Evolutionary conservation across 352 stramenopile genomes (phyloP).

Genomic region (Phytophthora pluvialis): DNA sequence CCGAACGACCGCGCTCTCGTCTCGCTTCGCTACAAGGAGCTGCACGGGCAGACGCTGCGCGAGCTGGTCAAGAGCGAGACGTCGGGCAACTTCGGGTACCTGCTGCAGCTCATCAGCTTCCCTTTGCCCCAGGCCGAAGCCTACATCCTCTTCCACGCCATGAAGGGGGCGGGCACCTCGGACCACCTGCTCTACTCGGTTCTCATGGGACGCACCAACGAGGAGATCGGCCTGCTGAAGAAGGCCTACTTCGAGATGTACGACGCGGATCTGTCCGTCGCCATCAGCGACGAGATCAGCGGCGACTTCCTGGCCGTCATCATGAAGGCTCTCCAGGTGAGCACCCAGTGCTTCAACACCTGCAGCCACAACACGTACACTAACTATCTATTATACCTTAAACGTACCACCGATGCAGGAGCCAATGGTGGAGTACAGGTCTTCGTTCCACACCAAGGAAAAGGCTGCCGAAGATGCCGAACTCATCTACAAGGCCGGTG

Average conservation of each 20-base stretch:
- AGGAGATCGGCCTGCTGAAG: conserved; percentile 59
- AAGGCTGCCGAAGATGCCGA: conserved; percentile 74
- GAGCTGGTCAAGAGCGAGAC: conserved; percentile 72
- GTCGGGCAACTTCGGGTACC: conserved; percentile 64
- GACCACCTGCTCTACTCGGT: conserved; percentile 71
- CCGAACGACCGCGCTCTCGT: conserved; percentile 59
- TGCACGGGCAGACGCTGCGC: conserved; percentile 52
- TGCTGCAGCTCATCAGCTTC: conserved; percentile 64
- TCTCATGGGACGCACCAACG: conserved; percentile 58
- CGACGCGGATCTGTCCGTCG: conserved; percentile 54
- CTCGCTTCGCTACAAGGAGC: conserved; percentile 62
- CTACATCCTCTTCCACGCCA: conserved; percentile 69
- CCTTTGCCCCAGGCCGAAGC: conserved; percentile 64
- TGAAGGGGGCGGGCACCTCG: conserved; percentile 57
- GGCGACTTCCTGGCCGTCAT: conserved; percentile 61
- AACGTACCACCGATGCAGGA: conserved; percentile 14
- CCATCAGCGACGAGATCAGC: conserved; percentile 51
- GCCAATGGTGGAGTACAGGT: conserved; percentile 48
- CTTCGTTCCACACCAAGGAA: conserved; percentile 62
- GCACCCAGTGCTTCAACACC: neutral
- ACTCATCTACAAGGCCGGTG: conserved; percentile 73
- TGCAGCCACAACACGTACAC: neutral
- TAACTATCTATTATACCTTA: conserved; percentile 8
- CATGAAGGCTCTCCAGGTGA: conserved; percentile 55
- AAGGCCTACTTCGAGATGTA: conserved; percentile 65